Base-by-base conservation (phyloP, 2,329 filamentous ascomycete genomes). In the Zymoseptoria passerinii region DNA sequence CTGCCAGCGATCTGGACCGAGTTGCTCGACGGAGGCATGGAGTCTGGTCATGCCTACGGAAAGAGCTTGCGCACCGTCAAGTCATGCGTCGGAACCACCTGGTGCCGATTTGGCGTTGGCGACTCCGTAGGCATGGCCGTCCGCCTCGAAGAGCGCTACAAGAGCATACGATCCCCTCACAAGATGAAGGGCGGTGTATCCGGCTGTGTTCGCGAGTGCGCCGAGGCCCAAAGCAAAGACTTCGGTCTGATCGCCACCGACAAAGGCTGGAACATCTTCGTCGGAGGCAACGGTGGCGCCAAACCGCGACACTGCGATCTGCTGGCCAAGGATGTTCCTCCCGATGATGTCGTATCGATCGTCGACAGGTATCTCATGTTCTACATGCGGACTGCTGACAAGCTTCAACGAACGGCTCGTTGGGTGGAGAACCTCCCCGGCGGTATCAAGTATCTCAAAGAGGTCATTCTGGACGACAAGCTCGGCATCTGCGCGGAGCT, bases 51-150 rank as follows among this genome's bases (percentile, higher is more conserved):
- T 70, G 91, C 90, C 0, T 96, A 96, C 70, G 91, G 90, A 48
- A 96, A 96, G 76, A 88, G 88, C 4, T 79, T 96, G 51, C 81
- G 91, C 50, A 95, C 91, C 0, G 89, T 96, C 69, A 96, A 96
- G 80, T 90, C 87, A 60, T 96, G 91, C 66, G 91, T 96, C 0
- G 91, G 91, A 20, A 91, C 88, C 0, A 92, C 90, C 0, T 96
- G 91, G 91, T 96, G 91, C 69, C 82, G 91, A 1, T 96, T 87
- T 67, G 91, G 91, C 55, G 86, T 96, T 57, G 89, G 90, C 28
- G 91, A 96, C 75, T 91, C 88, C 72, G 91, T 96, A 0, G 91
- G 91, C 9, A 89, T 96, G 87, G 91, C 91, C 0, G 86, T 96
- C 16, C 82, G 90, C 3, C 75, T 95, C 0, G 91, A 96, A 74